phyloP scores from a whole-genome alignment of 73 alveolate species.

The Paramecium pentaurelia region DNA sequence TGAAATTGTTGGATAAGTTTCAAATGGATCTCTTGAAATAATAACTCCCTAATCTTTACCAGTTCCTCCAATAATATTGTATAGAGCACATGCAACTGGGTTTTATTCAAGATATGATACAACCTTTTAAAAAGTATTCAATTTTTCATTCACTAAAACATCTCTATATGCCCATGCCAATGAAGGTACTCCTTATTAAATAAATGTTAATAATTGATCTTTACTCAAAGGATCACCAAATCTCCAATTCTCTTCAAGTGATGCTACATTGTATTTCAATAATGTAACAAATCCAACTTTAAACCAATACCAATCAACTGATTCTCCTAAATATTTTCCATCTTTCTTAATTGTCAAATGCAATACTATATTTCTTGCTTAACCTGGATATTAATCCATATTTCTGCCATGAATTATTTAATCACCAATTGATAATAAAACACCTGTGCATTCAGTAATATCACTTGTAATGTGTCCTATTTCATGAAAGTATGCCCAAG shows the following conservation, averaged over 20 bases:
- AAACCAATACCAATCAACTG: constrained; percentile 57
- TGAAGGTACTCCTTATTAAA: constrained; percentile 11
- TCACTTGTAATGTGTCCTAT: background rate
- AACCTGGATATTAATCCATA: constrained; percentile 39
- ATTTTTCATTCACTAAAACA: background rate
- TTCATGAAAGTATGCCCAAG: constrained; percentile 49
- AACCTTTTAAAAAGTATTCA: background rate
- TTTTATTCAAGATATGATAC: constrained; percentile 38
- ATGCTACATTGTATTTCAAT: constrained; percentile 23
- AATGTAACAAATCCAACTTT: constrained; percentile 43
- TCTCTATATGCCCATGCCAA: constrained; percentile 43
- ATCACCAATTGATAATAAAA: background rate
- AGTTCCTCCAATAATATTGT: constrained; percentile 26
- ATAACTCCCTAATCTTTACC: constrained; percentile 9
- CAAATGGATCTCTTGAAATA: constrained; percentile 41
- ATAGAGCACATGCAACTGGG: background rate
- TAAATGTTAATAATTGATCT: background rate
- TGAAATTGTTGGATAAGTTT: background rate
- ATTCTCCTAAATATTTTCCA: constrained; percentile 45
- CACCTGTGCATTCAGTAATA: constrained; percentile 35
- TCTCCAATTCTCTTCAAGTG: constrained; percentile 43
- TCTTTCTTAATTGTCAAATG: background rate
- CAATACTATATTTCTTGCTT: constrained; percentile 37
- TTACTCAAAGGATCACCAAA: background rate
- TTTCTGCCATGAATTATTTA: constrained; percentile 39